phyloP scores from a whole-genome alignment of 495 filamentous ascomycete species.

The Haplographium delicatum region DNA sequence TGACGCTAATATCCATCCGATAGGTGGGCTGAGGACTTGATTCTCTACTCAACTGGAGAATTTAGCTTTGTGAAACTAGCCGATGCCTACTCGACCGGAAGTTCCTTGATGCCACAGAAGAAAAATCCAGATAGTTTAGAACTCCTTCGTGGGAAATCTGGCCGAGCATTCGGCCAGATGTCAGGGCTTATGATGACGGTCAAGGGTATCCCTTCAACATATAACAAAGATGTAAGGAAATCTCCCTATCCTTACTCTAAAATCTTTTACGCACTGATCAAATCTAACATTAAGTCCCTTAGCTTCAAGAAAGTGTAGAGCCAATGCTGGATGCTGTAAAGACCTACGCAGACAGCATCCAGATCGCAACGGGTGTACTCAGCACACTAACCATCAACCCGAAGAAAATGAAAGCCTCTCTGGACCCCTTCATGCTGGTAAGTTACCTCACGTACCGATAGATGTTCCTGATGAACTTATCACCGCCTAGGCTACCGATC shows the following conservation, averaged over 20 bases:
- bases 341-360: conserved; percentile 80
- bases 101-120: conserved; percentile 79
- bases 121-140: conserved; percentile 76
- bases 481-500: conserved; percentile 10
- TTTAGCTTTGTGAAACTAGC: conserved; percentile 80
- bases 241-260: too few relatives aligned
- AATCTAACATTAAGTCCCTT: too few relatives aligned
- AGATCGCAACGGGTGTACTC: conserved; percentile 55
- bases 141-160: conserved; percentile 81
- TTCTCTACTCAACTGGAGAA: conserved; percentile 78
- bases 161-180: conserved; percentile 76
- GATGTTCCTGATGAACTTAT: conserved; percentile 42
- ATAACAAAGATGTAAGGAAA: conserved; percentile 98
- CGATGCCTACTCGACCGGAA: conserved; percentile 53
- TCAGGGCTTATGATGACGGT: conserved; percentile 80
- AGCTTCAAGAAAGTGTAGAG: conserved; percentile 85
- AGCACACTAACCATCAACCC: conserved; percentile 48
- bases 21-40: conserved; percentile 87
- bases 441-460: too few relatives aligned
- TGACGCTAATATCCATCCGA: background rate
- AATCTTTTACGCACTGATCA: too few relatives aligned
- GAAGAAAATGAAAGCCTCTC: conserved; percentile 62
- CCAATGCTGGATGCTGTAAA: conserved; percentile 84
- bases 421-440: conserved; percentile 40
- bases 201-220: conserved; percentile 85